phyloP scores from a whole-genome alignment of 306 rosid species.

The Delonix regia region DNA sequence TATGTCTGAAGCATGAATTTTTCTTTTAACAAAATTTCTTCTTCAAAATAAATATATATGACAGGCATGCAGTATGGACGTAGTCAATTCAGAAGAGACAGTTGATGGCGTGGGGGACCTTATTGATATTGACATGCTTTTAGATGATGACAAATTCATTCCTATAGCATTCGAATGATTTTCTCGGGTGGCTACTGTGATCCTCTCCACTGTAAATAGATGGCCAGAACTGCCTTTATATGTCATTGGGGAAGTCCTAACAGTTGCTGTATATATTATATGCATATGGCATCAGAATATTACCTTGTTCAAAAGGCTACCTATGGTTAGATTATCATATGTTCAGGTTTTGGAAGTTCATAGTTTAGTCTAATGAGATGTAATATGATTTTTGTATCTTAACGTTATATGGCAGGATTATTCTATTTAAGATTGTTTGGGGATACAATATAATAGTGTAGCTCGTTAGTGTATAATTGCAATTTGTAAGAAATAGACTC shows the following conservation, averaged over 20 bases:
- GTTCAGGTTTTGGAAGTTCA: slow-evolving; percentile 32
- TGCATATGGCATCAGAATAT: neutral
- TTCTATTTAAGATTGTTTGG: neutral
- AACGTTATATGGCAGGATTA: slow-evolving; percentile 24
- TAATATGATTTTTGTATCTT: slow-evolving; percentile 26
- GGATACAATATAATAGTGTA: neutral
- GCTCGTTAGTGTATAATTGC: neutral
- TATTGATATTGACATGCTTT: slow-evolving; percentile 65
- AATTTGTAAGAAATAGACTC: neutral
- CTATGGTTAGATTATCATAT: slow-evolving; percentile 34
- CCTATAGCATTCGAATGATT: slow-evolving; percentile 66
- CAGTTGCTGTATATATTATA: slow-evolving; percentile 37
- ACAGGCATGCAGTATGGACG: slow-evolving; percentile 51
- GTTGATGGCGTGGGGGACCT: slow-evolving; percentile 64
- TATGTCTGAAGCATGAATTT: neutral
- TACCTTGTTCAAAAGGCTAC: slow-evolving; percentile 31
- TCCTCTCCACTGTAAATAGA: slow-evolving; percentile 39
- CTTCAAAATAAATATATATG: neutral
- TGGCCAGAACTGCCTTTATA: slow-evolving; percentile 42
- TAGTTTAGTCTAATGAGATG: slow-evolving; percentile 31
- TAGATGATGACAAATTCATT: slow-evolving; percentile 67
- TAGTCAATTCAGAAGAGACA: slow-evolving; percentile 59
- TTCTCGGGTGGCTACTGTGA: slow-evolving; percentile 26
- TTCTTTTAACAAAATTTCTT: neutral
- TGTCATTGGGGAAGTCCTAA: slow-evolving; percentile 40